A percentile compares a stretch with the other conserved stretches of the same genome.
These are phyloP conservation scores for Rhodotorula sp. DNA, from an alignment of 1,284 basidiomycete genomes.

Conservation along the genomic window DNA sequence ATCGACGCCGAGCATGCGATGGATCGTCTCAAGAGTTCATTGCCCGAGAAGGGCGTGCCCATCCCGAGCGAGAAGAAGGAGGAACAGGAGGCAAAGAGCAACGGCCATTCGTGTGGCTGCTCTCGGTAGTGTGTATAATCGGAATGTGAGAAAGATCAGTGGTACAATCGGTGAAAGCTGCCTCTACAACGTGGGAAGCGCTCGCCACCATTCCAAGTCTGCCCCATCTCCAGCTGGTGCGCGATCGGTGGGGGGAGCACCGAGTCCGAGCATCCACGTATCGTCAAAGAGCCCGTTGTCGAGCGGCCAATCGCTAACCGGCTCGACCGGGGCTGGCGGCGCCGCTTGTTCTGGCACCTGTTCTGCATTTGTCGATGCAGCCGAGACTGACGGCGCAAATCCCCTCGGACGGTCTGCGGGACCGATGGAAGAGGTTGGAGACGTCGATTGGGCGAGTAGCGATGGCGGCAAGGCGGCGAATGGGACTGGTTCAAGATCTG, in stretches of 20 bases:
- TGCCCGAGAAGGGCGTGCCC: constrained; percentile 1
- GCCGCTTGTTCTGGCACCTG: not conserved
- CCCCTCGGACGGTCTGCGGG: too few species aligned
- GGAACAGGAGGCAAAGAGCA: not conserved
- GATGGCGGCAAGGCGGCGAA: not conserved
- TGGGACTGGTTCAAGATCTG: not conserved
- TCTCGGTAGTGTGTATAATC: not conserved
- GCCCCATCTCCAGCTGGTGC: not conserved
- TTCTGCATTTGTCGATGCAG: too few species aligned
- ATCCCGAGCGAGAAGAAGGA: not conserved
- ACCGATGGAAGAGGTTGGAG: not conserved
- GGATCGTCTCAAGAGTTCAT: not conserved
- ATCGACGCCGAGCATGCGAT: not conserved
- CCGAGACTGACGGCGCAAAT: too few species aligned
- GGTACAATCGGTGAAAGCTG: too few species aligned
- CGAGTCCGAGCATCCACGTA: not conserved
- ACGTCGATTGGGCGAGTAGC: not conserved
- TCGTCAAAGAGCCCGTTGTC: constrained; percentile 4
- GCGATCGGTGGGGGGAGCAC: not conserved
- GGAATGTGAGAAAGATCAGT: too few species aligned
- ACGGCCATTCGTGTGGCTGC: not conserved
- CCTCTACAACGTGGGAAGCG: not conserved
- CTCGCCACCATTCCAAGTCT: not conserved
- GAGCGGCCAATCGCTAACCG: not conserved
- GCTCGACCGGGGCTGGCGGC: not conserved